These are phyloP conservation scores for Trypanosoma brucei DNA, from an alignment of 208 protist species.

Conservation along the genomic window DNA sequence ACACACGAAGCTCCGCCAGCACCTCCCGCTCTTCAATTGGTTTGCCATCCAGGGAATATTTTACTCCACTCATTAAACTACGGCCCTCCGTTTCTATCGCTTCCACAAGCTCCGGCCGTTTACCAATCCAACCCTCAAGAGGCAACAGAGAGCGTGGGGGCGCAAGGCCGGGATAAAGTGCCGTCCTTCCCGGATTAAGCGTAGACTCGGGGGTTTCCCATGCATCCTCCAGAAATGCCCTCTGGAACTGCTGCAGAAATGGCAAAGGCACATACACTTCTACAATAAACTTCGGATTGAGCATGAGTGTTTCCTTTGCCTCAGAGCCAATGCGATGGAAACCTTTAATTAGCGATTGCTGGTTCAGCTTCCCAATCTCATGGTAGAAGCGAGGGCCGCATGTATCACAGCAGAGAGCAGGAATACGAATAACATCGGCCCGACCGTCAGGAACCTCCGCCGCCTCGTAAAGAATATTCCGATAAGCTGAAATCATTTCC, in stretches of 20 bases:
- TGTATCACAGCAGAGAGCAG: conserved; percentile 54
- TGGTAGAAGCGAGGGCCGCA: conserved; percentile 42
- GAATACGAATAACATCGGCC: conserved; percentile 68
- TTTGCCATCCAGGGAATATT: conserved; percentile 61
- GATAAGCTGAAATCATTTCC: conserved; percentile 83
- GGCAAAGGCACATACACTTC: conserved; percentile 73
- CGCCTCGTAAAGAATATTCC: conserved; percentile 83
- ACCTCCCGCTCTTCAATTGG: conserved; percentile 54
- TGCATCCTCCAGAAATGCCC: conserved; percentile 68
- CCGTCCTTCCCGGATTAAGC: conserved; percentile 58
- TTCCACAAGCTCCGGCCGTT: conserved; percentile 70
- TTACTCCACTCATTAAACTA: conserved; percentile 51
- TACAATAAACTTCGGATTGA: conserved; percentile 57
- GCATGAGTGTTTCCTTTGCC: conserved; percentile 64
- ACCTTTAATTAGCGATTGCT: conserved; percentile 80
- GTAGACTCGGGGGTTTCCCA: conserved; percentile 69
- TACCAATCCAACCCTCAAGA: conserved; percentile 77
- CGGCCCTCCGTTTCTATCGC: conserved; percentile 66
- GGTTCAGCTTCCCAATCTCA: conserved; percentile 81
- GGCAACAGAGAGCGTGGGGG: conserved; percentile 61
- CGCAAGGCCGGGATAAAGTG: conserved; percentile 74
- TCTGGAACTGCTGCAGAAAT: conserved; percentile 57
- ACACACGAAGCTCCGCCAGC: conserved; percentile 50
- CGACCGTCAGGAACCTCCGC: conserved; percentile 33
- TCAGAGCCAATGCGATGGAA: conserved; percentile 78